Conservation (phyloP, 2,329 filamentous ascomycete genomes). For the Colletotrichum sp. region DNA sequence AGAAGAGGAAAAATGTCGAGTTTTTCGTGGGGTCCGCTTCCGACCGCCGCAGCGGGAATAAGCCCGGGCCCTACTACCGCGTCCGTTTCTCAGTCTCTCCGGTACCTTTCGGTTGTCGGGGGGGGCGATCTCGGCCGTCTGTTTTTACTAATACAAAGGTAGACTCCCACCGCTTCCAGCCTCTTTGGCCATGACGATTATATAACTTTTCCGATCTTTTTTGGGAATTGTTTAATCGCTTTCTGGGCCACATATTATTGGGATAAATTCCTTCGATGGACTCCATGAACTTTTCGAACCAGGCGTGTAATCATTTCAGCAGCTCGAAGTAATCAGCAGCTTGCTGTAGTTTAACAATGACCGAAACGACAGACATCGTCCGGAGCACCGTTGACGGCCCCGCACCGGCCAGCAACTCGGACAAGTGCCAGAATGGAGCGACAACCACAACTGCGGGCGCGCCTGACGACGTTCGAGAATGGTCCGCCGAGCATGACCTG, state of each 20-base stretch:
- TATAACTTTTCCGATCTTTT: background rate
- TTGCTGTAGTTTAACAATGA: background rate
- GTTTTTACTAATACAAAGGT: background rate
- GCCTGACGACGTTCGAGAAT: background rate
- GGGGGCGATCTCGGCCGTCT: background rate
- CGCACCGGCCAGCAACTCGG: background rate
- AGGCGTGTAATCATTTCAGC: background rate
- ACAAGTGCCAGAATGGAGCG: background rate
- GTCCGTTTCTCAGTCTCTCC: background rate
- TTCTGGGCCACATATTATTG: background rate
- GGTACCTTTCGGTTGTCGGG: background rate
- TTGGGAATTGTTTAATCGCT: background rate
- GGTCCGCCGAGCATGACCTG: slow-evolving; percentile 15
- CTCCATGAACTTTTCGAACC: background rate
- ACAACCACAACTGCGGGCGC: background rate
- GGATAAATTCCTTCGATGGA: background rate
- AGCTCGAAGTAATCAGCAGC: background rate
- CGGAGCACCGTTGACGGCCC: background rate
- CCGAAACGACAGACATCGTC: background rate
- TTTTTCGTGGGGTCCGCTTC: background rate
- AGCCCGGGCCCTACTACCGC: background rate
- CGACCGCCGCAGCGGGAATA: slow-evolving; percentile 7
- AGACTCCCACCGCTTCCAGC: background rate
- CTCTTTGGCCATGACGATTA: background rate
- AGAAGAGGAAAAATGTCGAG: background rate